phyloP scores from a whole-genome alignment of 305 asterid genomes.

The Galium porrigens region DNA sequence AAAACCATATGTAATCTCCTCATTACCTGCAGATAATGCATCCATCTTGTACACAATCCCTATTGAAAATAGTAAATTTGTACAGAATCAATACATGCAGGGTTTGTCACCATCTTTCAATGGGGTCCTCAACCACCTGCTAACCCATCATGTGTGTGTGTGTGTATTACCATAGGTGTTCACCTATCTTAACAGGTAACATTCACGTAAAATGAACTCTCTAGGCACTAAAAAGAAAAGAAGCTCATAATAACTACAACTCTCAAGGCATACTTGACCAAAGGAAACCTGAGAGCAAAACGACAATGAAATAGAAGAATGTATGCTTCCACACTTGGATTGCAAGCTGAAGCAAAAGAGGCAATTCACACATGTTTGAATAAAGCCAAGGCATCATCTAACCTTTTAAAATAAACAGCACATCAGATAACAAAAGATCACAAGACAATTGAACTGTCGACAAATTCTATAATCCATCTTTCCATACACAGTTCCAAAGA shows the following conservation, averaged over 20 bases:
- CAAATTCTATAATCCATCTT: not conserved
- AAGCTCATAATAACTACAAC: not conserved
- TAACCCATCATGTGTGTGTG: not conserved
- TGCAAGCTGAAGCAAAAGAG: not conserved
- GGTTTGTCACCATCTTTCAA: conserved; percentile 14
- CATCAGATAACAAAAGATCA: not conserved
- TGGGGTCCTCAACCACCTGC: conserved; percentile 3
- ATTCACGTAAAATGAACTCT: not conserved
- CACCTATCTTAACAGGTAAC: too few species aligned
- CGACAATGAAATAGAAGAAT: not conserved
- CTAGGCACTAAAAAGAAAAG: not conserved
- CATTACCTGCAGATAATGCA: conserved; percentile 33
- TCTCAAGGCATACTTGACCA: not conserved
- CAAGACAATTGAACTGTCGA: not conserved
- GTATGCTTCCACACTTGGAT: not conserved
- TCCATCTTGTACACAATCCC: too few species aligned
- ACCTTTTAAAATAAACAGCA: too few species aligned
- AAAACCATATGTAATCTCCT: conserved; percentile 25
- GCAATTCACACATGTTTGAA: not conserved
- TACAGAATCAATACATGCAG: conserved; percentile 16
- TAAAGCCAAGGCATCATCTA: not conserved
- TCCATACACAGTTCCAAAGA: not conserved
- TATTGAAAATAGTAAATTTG: conserved; percentile 21
- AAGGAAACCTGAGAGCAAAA: not conserved
- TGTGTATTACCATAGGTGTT: too few species aligned